A percentile compares a stretch with the other conserved stretches of the same genome.
Evolutionary conservation across 257 asterid genomes (phyloP).

Genomic region (Plantago major): DNA sequence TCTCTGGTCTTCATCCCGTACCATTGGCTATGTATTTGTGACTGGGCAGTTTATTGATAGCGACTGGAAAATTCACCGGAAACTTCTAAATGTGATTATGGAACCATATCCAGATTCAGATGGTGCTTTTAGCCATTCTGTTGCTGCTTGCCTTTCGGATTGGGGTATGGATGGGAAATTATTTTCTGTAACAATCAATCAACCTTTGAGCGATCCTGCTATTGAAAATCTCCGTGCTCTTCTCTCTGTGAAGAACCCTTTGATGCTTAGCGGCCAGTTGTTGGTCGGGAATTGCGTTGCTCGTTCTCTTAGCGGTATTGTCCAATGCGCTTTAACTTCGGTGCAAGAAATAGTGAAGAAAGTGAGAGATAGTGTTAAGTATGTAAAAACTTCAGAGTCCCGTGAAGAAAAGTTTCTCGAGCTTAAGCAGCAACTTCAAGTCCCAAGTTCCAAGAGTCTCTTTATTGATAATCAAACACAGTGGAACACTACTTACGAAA

Average conservation of each 20-base stretch:
- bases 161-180: conserved; percentile 86
- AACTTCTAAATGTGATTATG: conserved; percentile 79
- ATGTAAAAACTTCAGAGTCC: conserved; percentile 75
- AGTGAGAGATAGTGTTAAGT: conserved; percentile 80
- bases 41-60: conserved; percentile 80
- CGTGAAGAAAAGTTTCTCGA: conserved; percentile 81
- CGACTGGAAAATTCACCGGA: conserved; percentile 89
- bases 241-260: conserved; percentile 81
- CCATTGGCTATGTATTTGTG: conserved; percentile 65
- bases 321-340: conserved; percentile 48
- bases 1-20: conserved; percentile 67
- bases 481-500: conserved; percentile 94
- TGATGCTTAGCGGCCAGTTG: conserved; percentile 76
- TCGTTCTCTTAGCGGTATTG: conserved; percentile 65
- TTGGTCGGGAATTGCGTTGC: conserved; percentile 76
- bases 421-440: conserved; percentile 84
- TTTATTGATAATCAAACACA: conserved; percentile 66
- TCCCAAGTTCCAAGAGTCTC: conserved; percentile 70
- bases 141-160: conserved; percentile 84
- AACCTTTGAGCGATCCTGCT: conserved; percentile 47
- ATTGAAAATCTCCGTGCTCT: conserved; percentile 66
- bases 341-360: conserved; percentile 57
- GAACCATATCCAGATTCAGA: conserved; percentile 88
- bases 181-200: conserved; percentile 75
- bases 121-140: conserved; percentile 80